A percentile compares a stretch with the other conserved stretches of the same genome.
Conservation (phyloP, 1,284 basidiomycete genomes). For the Bjerkandera adusta region DNA sequence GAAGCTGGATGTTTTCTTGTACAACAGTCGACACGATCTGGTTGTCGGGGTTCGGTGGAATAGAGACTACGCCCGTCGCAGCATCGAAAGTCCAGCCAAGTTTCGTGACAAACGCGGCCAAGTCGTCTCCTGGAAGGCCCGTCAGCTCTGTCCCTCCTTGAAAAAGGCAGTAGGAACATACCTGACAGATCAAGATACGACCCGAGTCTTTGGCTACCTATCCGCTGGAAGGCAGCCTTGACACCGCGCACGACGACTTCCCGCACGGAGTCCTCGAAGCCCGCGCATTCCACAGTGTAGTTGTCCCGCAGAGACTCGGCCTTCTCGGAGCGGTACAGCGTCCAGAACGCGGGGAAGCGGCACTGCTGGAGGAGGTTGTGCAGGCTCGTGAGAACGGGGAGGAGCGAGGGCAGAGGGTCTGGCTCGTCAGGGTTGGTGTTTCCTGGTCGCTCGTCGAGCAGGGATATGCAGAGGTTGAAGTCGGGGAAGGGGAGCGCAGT, state of each 20-base stretch:
- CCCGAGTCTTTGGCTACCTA: conserved; percentile 64
- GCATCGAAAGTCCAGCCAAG: conserved; percentile 77
- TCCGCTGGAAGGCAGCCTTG: conserved; percentile 76
- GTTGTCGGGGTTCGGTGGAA: conserved; percentile 92
- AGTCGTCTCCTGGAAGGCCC: conserved; percentile 47
- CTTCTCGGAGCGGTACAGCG: conserved; percentile 62
- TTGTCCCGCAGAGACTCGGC: conserved; percentile 77
- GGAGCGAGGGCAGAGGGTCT: conserved; percentile 71
- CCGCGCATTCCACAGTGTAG: conserved; percentile 78
- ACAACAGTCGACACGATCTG: conserved; percentile 93
- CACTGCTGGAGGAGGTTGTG: conserved; percentile 83
- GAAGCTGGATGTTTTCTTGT: conserved; percentile 86
- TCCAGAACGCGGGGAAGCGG: conserved; percentile 91
- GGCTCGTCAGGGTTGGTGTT: conserved; percentile 71
- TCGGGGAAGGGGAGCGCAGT: conserved; percentile 84
- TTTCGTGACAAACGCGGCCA: conserved; percentile 65
- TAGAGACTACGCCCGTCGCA: conserved; percentile 54
- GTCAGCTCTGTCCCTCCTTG: background rate
- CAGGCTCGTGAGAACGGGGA: conserved; percentile 75
- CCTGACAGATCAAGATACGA: conserved; percentile 75
- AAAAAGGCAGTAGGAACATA: conserved; percentile 31
- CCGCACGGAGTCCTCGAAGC: conserved; percentile 80
- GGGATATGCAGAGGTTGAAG: conserved; percentile 90
- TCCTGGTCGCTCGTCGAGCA: conserved; percentile 75
- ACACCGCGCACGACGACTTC: conserved; percentile 77